These are phyloP conservation scores for Vaccinium macrocarpon DNA, from an alignment of 148 eudicot genomes.

Conservation along the genomic window DNA sequence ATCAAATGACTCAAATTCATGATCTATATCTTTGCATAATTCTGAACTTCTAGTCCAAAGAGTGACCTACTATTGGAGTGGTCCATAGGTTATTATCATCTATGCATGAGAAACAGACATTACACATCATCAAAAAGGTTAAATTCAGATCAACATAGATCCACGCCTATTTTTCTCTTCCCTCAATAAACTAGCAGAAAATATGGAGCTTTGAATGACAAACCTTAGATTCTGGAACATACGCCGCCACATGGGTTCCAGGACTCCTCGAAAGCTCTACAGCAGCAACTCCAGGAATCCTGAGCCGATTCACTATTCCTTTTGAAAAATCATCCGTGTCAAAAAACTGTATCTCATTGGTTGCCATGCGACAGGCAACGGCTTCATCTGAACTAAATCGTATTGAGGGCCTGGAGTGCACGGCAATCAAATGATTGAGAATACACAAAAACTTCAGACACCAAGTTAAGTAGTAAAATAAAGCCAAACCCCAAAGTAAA, in stretches of 20 bases:
- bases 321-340: constrained; percentile 69
- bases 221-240: constrained; percentile 96
- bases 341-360: constrained; percentile 86
- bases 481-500: background rate
- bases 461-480: background rate
- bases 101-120: background rate
- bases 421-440: constrained; percentile 14
- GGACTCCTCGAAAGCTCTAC: constrained; percentile 73
- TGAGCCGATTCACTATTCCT: constrained; percentile 64
- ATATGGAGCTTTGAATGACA: constrained; percentile 22
- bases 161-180: background rate
- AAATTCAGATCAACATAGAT: background rate
- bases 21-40: background rate
- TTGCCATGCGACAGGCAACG: constrained; percentile 74
- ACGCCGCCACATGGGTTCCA: constrained; percentile 78
- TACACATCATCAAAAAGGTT: background rate
- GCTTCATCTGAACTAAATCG: constrained; percentile 77
- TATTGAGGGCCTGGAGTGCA: constrained; percentile 64
- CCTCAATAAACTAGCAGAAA: background rate
- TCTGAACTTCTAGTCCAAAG: background rate
- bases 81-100: background rate
- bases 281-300: constrained; percentile 83
- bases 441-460: background rate
- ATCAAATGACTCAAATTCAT: background rate
- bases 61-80: constrained; percentile 4